Conservation (phyloP, 306 rosid species). For the Citrullus amarus region DNA sequence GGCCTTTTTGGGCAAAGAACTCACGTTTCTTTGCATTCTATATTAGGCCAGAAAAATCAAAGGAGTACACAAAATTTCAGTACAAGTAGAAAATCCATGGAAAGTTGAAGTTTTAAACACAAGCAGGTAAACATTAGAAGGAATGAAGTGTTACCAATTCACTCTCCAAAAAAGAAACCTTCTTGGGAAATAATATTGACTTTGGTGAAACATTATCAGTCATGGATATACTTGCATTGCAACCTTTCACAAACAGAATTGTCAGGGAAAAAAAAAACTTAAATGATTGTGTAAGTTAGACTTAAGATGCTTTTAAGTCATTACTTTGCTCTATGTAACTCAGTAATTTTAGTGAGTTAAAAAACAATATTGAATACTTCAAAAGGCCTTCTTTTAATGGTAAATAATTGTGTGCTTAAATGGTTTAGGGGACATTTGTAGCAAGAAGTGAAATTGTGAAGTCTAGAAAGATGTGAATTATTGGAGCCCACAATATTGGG, state of each 20-base stretch:
- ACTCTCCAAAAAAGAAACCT: conserved; percentile 18
- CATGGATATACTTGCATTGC: not conserved
- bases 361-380: no score
- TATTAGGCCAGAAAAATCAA: not conserved
- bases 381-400: no score
- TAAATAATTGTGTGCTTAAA: no score
- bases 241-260: not conserved
- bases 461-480: no score
- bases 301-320: no score
- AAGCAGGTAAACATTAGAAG: not conserved
- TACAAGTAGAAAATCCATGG: not conserved
- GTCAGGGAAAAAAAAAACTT: not conserved
- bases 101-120: not conserved
- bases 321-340: no score
- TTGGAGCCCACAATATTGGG: no score
- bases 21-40: not conserved
- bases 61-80: not conserved
- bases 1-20: not conserved
- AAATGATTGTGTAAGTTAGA: no score
- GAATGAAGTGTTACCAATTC: conserved; percentile 13
- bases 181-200: conserved; percentile 21
- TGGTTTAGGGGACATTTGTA: no score
- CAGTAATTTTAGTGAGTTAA: no score
- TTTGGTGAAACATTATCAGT: conserved; percentile 15
- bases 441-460: no score